These are phyloP conservation scores for Tympanopsis confertula DNA, from an alignment of 2,329 filamentous ascomycete species.

Conservation along the genomic window DNA sequence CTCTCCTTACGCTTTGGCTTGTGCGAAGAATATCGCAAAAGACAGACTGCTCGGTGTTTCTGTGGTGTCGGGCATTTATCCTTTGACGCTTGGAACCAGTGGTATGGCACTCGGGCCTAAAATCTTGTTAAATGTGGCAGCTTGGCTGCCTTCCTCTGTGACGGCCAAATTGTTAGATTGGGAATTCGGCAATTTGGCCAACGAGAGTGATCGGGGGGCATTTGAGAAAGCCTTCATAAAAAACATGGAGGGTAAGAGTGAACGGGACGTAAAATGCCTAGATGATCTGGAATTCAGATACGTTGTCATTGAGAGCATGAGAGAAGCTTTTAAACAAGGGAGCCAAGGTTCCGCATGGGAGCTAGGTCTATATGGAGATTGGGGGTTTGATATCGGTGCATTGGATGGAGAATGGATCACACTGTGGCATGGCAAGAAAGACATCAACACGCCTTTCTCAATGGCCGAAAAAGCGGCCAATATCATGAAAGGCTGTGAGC, in stretches of 20 bases:
- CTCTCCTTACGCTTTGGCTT: too few relatives aligned
- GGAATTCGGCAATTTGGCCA: slow-evolving; percentile 3
- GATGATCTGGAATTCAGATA: slow-evolving; percentile 4
- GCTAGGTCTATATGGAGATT: slow-evolving; percentile 3
- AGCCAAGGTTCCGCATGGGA: slow-evolving; percentile 5
- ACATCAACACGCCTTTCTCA: slow-evolving; percentile 6
- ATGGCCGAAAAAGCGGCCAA: slow-evolving; percentile 6
- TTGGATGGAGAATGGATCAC: slow-evolving; percentile 4
- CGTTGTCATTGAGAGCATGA: slow-evolving; percentile 4
- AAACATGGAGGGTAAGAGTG: slow-evolving; percentile 2
- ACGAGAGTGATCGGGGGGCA: slow-evolving; percentile 3
- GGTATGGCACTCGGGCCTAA: slow-evolving; percentile 4
- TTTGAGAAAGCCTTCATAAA: slow-evolving; percentile 6
- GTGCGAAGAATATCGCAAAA: too few relatives aligned
- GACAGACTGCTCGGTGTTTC: slow-evolving; percentile 2
- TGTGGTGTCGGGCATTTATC: slow-evolving; percentile 5
- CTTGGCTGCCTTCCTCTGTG: slow-evolving; percentile 2
- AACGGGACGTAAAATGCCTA: slow-evolving; percentile 4
- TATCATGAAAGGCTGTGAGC: slow-evolving; percentile 2
- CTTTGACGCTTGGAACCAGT: slow-evolving; percentile 2
- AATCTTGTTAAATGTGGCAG: slow-evolving; percentile 2
- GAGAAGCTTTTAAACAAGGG: slow-evolving; percentile 6
- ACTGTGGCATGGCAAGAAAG: slow-evolving; percentile 8
- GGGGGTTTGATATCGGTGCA: slow-evolving; percentile 7
- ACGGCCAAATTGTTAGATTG: slow-evolving; percentile 4